Percentiles rank a stretch among this genome's conserved stretches.
Evolutionary conservation across 768 basidiomycete genomes (phyloP).

Genomic region (Scleroderma bovista): DNA sequence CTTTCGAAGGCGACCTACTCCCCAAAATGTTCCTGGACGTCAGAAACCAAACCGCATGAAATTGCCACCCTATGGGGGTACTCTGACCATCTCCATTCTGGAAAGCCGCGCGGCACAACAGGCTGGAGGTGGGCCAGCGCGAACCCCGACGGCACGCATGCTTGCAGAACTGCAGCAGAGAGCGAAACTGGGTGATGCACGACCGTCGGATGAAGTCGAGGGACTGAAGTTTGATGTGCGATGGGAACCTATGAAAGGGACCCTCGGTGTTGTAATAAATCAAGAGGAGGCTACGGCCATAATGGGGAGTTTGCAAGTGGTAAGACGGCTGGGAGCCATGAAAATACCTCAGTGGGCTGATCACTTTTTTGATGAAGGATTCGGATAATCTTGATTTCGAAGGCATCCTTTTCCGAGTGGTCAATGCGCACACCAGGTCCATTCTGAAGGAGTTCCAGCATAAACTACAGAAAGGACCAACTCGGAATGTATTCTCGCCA

Average conservation of each 20-base stretch:
- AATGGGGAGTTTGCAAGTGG: conserved; percentile 46
- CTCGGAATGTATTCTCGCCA: conserved; percentile 53
- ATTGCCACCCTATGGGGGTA: conserved; percentile 64
- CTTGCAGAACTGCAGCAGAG: conserved; percentile 59
- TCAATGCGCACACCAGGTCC: conserved; percentile 58
- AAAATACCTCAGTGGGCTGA: not conserved
- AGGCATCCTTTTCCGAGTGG: conserved; percentile 54
- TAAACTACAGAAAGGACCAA: conserved; percentile 47
- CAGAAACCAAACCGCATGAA: conserved; percentile 31
- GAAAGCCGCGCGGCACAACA: conserved; percentile 39
- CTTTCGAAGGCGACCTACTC: conserved; percentile 34
- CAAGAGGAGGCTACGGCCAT: conserved; percentile 40
- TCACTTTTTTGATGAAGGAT: conserved; percentile 38
- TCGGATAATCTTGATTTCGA: conserved; percentile 72
- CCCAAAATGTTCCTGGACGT: conserved; percentile 24
- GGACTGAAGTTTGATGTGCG: conserved; percentile 58
- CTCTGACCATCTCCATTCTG: conserved; percentile 65
- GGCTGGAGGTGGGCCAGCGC: conserved; percentile 40
- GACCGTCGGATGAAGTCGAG: conserved; percentile 74
- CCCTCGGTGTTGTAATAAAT: conserved; percentile 56
- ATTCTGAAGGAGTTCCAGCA: conserved; percentile 54
- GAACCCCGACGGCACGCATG: conserved; percentile 48
- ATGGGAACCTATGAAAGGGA: conserved; percentile 72
- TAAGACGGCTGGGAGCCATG: conserved; percentile 31
- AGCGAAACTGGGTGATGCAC: conserved; percentile 49